A percentile compares a stretch with the other conserved stretches of the same genome.
phyloP scores from a whole-genome alignment of 805 yeast species.

The Pichia kluyveri region DNA sequence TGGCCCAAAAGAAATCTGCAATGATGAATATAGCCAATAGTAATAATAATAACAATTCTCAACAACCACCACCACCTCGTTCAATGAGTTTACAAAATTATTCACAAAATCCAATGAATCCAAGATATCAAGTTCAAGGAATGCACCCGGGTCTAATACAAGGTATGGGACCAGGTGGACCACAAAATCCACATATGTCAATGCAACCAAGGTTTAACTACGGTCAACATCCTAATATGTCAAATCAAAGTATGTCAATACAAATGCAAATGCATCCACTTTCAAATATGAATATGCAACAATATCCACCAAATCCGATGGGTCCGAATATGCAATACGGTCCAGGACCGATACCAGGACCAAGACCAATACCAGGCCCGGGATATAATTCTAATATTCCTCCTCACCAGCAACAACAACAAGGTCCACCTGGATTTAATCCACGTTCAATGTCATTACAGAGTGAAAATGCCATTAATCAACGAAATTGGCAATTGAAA shows the following conservation, averaged over 20 bases:
- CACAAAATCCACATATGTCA: too few relatives aligned
- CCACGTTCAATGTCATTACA: slow-evolving; percentile 13
- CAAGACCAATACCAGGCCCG: too few relatives aligned
- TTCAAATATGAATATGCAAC: background rate
- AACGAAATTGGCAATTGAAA: slow-evolving; percentile 2
- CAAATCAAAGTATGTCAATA: background rate
- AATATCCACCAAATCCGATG: background rate
- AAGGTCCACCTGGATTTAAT: too few relatives aligned
- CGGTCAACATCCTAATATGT: too few relatives aligned
- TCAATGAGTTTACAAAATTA: slow-evolving; percentile 26
- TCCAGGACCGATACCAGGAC: too few relatives aligned
- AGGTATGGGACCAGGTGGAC: too few relatives aligned
- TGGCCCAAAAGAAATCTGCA: slow-evolving; percentile 55
- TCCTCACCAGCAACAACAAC: too few relatives aligned
- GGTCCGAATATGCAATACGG: background rate
- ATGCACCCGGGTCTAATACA: background rate
- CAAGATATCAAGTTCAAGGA: background rate
- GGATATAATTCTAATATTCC: too few relatives aligned
- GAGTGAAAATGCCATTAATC: background rate
- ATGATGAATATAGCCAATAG: slow-evolving; percentile 22
- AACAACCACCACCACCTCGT: slow-evolving; percentile 20
- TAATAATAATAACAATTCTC: slow-evolving; percentile 3
- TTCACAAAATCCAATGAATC: background rate
- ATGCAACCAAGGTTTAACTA: too few relatives aligned
- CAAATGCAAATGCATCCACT: background rate